Conservation (phyloP, 495 filamentous ascomycete species). For the Neurospora pannonica region DNA sequence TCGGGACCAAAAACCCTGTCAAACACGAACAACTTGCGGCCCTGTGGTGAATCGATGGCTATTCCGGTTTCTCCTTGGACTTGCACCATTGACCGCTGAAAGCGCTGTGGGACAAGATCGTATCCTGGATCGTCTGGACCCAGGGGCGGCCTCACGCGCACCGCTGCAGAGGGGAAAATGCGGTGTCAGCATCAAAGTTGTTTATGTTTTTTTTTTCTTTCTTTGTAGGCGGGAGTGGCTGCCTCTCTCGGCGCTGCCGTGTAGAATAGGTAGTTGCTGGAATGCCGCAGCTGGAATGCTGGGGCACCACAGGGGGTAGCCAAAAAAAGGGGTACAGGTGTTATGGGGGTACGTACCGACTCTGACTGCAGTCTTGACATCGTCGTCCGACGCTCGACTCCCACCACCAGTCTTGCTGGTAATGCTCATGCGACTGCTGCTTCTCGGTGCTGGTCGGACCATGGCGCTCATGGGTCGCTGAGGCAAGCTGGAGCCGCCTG, state of each 20-base stretch:
- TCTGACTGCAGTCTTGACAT: conserved; percentile 94
- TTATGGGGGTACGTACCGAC: conserved; percentile 65
- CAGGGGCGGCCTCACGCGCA: conserved; percentile 88
- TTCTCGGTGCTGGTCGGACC: conserved; percentile 65
- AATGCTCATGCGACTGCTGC: conserved; percentile 84
- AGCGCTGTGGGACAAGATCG: conserved; percentile 91
- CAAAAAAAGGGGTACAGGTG: background rate
- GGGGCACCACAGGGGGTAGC: background rate
- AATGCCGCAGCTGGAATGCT: background rate
- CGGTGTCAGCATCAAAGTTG: conserved; percentile 14
- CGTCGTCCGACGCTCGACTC: conserved; percentile 87
- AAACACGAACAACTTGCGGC: conserved; percentile 90
- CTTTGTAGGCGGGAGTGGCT: conserved; percentile 10
- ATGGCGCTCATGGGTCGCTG: conserved; percentile 79
- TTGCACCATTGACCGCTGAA: conserved; percentile 87
- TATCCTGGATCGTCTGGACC: conserved; percentile 78
- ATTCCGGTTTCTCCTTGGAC: conserved; percentile 76
- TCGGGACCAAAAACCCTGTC: conserved; percentile 88
- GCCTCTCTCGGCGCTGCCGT: background rate
- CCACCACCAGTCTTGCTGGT: conserved; percentile 68
- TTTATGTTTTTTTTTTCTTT: conserved; percentile 9
- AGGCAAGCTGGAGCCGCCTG: conserved; percentile 28
- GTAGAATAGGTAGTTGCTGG: background rate
- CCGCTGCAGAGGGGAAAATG: conserved; percentile 44
- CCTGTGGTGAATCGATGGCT: conserved; percentile 81